These are phyloP conservation scores for Aureobasidium pullulans DNA, from an alignment of 2,329 filamentous ascomycete genomes.

Conservation along the genomic window DNA sequence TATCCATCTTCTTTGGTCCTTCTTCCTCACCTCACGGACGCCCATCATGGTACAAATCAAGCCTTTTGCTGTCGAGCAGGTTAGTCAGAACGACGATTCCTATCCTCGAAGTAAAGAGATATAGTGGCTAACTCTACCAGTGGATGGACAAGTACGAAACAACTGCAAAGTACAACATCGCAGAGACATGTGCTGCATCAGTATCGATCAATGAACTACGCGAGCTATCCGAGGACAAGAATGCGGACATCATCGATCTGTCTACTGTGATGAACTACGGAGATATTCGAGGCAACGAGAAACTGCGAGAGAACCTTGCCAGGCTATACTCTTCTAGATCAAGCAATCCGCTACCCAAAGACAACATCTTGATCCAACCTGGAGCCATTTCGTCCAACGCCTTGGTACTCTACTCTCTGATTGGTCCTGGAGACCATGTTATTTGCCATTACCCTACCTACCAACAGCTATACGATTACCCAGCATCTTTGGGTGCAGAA, in stretches of 20 bases:
- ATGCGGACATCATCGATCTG: constrained; percentile 37
- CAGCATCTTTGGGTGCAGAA: constrained; percentile 65
- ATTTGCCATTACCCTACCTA: constrained; percentile 84
- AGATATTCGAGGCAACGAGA: constrained; percentile 59
- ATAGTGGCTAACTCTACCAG: constrained; percentile 27
- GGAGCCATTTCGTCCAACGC: constrained; percentile 84
- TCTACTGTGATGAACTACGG: constrained; percentile 64
- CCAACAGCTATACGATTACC: constrained; percentile 73
- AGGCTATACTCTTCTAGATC: constrained; percentile 55
- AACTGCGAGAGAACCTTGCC: constrained; percentile 58
- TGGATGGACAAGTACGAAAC: constrained; percentile 52
- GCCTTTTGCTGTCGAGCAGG: constrained; percentile 64
- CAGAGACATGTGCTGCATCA: constrained; percentile 71
- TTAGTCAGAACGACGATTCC: constrained; percentile 28
- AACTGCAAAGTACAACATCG: constrained; percentile 58
- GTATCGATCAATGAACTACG: constrained; percentile 63
- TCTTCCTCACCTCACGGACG: neutral
- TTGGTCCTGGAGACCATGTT: constrained; percentile 71
- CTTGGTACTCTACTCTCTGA: constrained; percentile 63
- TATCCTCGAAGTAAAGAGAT: constrained; percentile 17
- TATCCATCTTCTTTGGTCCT: neutral
- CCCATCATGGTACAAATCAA: constrained; percentile 50
- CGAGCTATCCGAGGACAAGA: constrained; percentile 49
- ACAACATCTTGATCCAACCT: constrained; percentile 67
- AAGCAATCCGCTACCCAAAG: constrained; percentile 40